phyloP scores from a whole-genome alignment of 345 rosid species.

The Gossypium ekmanianum region DNA sequence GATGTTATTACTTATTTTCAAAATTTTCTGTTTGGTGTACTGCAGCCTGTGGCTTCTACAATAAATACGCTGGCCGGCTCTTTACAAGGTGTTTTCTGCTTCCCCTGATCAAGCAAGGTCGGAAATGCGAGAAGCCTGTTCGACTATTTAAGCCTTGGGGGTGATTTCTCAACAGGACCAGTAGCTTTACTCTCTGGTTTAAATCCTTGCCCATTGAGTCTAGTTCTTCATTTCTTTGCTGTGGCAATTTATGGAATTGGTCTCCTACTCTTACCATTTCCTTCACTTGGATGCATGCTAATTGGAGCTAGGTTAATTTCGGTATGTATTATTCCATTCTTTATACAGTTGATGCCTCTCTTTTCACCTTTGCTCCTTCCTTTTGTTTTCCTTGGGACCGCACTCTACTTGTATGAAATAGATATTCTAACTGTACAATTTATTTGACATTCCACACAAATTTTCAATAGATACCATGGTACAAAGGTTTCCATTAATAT shows the following conservation, averaged over 20 bases:
- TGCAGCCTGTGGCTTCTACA: slow-evolving; percentile 55
- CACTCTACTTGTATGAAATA: too few relatives aligned
- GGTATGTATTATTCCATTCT: too few relatives aligned
- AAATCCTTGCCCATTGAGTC: slow-evolving; percentile 44
- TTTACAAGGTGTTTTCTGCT: slow-evolving; percentile 47
- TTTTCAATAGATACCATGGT: too few relatives aligned
- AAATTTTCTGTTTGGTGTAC: not conserved
- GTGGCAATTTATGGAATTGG: slow-evolving; percentile 54
- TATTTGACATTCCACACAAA: too few relatives aligned
- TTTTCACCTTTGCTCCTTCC: too few relatives aligned
- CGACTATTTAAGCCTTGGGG: slow-evolving; percentile 56
- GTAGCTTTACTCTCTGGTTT: slow-evolving; percentile 52
- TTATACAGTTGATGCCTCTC: too few relatives aligned
- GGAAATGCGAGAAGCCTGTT: slow-evolving; percentile 53
- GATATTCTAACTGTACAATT: too few relatives aligned
- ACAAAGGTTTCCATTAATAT: too few relatives aligned
- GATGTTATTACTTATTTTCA: not conserved
- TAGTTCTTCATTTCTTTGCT: slow-evolving; percentile 52
- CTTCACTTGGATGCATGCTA: too few relatives aligned
- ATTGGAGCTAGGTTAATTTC: too few relatives aligned
- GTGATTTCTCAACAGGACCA: slow-evolving; percentile 43
- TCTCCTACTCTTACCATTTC: too few relatives aligned
- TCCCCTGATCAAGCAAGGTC: slow-evolving; percentile 46
- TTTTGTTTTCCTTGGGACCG: too few relatives aligned
- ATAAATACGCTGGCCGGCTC: slow-evolving; percentile 55